Evolutionary conservation across 1,284 basidiomycete genomes (phyloP), one percentile per base, ranked within the genome.

Genomic region (Trichosporon coremiiforme): DNA sequence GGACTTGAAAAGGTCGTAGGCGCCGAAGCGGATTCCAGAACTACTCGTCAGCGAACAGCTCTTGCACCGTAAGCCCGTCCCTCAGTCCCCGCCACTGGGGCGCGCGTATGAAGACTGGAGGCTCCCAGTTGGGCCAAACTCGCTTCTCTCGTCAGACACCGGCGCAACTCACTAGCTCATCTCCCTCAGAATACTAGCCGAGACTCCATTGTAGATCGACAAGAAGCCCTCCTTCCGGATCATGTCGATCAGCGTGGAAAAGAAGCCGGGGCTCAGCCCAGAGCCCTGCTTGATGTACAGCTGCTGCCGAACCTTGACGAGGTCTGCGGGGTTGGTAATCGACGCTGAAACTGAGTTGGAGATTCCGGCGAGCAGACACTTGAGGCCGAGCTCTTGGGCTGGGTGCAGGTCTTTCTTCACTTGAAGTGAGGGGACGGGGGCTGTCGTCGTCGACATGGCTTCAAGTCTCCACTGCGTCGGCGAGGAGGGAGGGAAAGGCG

Each of bases 291-390:
- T 73, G 25, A 73, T 67, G 55, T 66, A 73, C 22, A 73, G 66
- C 68, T 73, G 72, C 63, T 73, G 72, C 4, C 72, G 68, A 25
- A 73, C 72, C 35, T 73, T 73, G 57, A 73, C 72, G 29, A 73
- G 60, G 66, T 73, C 72, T 7, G 70, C 70, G 1, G 72, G 72
- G 64, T 73, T 73, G 10, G 72, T 73, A 45, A 71, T 50, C 1
- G 50, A 66, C 25, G 72, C 72, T 5, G 64, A 66, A 22, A 69
- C 57, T 2, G 70, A 60, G 69, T 71, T 71, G 9, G 70, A 67
- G 29, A 71, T 29, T 38, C 72, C 72, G 25, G 55, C 55, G 29
- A 60, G 55, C n/a, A 60, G 55, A 15, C 55, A 60, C 15, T 60
- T 70, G 47, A 20, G 53, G n/a, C 33, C 55, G 1, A 60, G 55